phyloP scores from a whole-genome alignment of 179 eudicot genomes.

The Pouteria campechiana region DNA sequence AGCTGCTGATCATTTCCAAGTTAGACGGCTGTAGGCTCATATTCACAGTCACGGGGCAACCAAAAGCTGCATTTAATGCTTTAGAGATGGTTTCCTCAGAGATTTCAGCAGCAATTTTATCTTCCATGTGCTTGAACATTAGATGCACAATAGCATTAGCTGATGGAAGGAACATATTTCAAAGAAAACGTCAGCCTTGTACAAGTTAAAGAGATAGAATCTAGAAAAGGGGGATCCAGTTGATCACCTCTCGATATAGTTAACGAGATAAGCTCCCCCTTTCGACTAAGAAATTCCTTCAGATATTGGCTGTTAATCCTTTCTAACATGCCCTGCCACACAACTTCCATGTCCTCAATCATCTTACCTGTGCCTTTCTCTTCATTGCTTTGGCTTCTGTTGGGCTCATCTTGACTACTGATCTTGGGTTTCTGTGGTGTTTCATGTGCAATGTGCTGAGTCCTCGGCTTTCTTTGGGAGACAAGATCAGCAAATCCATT shows the following conservation, averaged over 20 bases:
- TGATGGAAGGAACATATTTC: no score
- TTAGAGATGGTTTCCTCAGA: slow-evolving; percentile 10
- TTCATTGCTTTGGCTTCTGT: no score
- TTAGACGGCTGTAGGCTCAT: slow-evolving; percentile 11
- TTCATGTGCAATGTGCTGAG: no score
- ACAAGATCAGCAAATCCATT: no score
- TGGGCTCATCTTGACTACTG: no score
- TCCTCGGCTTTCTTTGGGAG: no score
- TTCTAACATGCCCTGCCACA: slow-evolving; percentile 9
- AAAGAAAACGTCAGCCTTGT: not conserved
- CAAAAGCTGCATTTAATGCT: slow-evolving; percentile 6
- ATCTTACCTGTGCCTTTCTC: no score
- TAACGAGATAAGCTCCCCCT: slow-evolving; percentile 12
- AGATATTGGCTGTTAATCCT: slow-evolving; percentile 1
- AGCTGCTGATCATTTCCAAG: not conserved
- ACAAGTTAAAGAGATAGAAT: not conserved
- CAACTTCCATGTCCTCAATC: slow-evolving; percentile 12
- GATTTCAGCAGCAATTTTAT: slow-evolving; percentile 12
- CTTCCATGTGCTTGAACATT: slow-evolving; percentile 10
- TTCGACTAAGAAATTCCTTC: slow-evolving; percentile 9
- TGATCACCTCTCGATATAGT: slow-evolving; percentile 10
- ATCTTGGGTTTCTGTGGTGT: no score
- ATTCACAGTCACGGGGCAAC: slow-evolving; percentile 10
- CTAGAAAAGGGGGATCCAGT: not conserved
- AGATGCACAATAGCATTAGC: slow-evolving; percentile 13